Base-by-base conservation (phyloP, 2,329 filamentous ascomycete species). In the Leptographium lundbergii region DNA sequence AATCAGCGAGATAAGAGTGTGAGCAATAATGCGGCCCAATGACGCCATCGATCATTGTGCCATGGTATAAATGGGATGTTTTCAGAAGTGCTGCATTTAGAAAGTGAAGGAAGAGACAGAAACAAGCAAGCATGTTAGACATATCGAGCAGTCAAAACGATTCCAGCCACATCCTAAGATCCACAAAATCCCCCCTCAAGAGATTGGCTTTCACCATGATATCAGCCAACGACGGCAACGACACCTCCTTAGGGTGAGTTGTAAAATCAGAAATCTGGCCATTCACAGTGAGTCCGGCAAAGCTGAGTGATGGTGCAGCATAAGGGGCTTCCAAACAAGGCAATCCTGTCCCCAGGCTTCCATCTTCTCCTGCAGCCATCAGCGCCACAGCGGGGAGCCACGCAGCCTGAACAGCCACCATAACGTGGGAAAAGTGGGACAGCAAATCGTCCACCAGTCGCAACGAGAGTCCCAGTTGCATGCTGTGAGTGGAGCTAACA, bases 391-490 rank as follows among this genome's bases (percentile, higher is more conserved):
- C 10, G n/a, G 22, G 22, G n/a, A 25, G n/a, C 45, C n/a, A 48
- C n/a, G 22, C 7, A 13, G n/a, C 9, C 45, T 22, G n/a, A 24
- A 48, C 10, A 3, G n/a, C 45, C 9, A 25, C 54, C 14, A 59
- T 22, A 4, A 45, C 25, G 39, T 58, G 50, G 1, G 36, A 27
- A 22, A 74, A 69, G 34, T 70, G 67, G 34, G 63, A 65, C 17
- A 75, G 66, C 50, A 75, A 73, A 62, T 74, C 71, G 60, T 74
- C 71, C 6, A 70, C 73, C n/a, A 75, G 65, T 61, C 74, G 72
- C 34, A 75, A 67, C 3, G 73, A 73, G 24, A 75, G 66, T 13
- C 69, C 73, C 69, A 75, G 73, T 60, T 74, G 73, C 39, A 75
- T 66, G n/a, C 69, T 69, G 1, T 72, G 71, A 4, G 72, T 69